Conservation (phyloP, 208 protist genomes). For the Plasmodiophora brassicae region DNA sequence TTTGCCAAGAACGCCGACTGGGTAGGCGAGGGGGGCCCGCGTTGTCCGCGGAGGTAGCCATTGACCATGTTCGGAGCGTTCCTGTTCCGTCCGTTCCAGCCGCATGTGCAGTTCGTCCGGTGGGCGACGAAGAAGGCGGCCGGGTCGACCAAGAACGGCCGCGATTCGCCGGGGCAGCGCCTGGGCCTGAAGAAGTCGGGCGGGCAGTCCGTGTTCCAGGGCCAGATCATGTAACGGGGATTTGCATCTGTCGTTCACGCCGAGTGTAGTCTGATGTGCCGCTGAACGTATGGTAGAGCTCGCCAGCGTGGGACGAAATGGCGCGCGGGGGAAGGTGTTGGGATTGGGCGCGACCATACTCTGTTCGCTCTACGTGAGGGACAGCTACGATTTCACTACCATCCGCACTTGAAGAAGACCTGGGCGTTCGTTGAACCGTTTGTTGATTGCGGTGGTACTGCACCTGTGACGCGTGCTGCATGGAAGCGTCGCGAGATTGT, state of each 20-base stretch:
- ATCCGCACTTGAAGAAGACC: conserved; percentile 29
- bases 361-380: conserved; percentile 37
- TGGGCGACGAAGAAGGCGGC: conserved; percentile 46
- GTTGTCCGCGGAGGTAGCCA: no score
- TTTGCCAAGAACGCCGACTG: no score
- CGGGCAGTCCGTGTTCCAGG: not conserved
- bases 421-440: conserved; percentile 16
- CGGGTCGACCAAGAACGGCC: conserved; percentile 47
- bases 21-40: no score
- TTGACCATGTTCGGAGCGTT: not conserved
- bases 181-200: conserved; percentile 43
- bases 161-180: conserved; percentile 40
- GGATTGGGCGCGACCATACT: conserved; percentile 42
- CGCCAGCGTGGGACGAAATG: conserved; percentile 39
- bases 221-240: not conserved
- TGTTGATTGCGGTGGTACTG: not conserved
- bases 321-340: conserved; percentile 31
- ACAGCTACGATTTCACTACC: not conserved
- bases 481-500: not conserved
- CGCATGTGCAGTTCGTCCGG: not conserved
- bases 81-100: not conserved
- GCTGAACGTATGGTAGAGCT: not conserved
- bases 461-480: not conserved
- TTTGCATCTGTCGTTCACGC: not conserved
- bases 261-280: not conserved